Conservation (phyloP, 2,329 filamentous ascomycete species). For the Aspergillus quadrilineatus region DNA sequence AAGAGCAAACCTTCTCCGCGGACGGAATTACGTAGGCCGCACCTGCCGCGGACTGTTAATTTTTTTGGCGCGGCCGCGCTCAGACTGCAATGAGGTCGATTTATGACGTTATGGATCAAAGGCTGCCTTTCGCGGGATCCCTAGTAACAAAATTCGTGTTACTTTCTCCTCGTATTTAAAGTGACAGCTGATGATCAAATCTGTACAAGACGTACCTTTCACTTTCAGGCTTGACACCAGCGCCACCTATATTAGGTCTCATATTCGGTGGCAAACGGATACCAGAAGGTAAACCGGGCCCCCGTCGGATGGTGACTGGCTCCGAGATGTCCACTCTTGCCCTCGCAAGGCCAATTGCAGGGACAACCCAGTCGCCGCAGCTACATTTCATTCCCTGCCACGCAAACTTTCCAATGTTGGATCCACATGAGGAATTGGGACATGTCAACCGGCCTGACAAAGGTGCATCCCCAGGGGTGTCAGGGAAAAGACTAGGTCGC, state of each 20-base stretch:
- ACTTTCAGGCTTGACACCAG: constrained; percentile 14
- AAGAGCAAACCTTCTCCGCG: background rate
- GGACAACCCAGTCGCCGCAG: constrained; percentile 86
- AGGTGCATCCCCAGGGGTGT: constrained; percentile 60
- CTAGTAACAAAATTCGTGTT: background rate
- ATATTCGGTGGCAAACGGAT: constrained; percentile 44
- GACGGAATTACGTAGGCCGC: background rate
- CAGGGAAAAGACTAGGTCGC: constrained; percentile 67
- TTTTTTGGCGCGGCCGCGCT: background rate
- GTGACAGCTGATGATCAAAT: background rate
- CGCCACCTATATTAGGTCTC: constrained; percentile 22
- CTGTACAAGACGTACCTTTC: constrained; percentile 1
- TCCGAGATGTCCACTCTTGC: constrained; percentile 75
- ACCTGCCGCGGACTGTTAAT: background rate
- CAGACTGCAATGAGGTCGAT: background rate
- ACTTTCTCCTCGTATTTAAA: background rate
- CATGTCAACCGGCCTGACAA: constrained; percentile 83
- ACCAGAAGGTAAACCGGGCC: constrained; percentile 28
- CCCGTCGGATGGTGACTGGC: constrained; percentile 22
- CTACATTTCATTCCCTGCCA: constrained; percentile 95
- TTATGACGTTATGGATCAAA: background rate
- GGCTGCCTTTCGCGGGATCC: constrained; percentile 1
- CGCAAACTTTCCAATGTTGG: constrained; percentile 86
- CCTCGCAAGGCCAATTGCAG: constrained; percentile 82
- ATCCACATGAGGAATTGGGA: constrained; percentile 72